Base-by-base conservation (phyloP, 148 eudicot genomes). In the Rhododendron molle region DNA sequence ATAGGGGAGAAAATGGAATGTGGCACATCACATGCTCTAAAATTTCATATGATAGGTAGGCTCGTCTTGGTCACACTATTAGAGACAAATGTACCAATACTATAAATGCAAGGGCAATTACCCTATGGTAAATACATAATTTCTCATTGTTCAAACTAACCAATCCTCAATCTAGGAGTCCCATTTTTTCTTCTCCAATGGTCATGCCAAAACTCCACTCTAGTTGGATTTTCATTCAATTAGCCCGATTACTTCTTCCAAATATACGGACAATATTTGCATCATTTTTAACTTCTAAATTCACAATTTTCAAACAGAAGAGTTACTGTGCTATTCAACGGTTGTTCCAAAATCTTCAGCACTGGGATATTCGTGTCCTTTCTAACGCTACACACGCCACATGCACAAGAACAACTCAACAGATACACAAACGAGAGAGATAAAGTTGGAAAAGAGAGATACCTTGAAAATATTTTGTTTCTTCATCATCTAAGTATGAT, bases 381-480 rank as follows among this genome's bases (percentile, higher is more conserved):
- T 67, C 32, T 26, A 11, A 67, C 5, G 3, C 76, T 30, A 30
- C 38, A 71, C 38, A 30, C 7, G 6, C 38, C 20, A 71, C 15
- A 71, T 71, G 76, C 76, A 30, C 76, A 71, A 71, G 16, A 30
- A 15, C 76, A 30, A 15, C 76, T 71, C 40, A 30, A 30, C 40
- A 14, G 38, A 30, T 32, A 30, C 76, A 30, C 20, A 30, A 26
- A 67, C 67, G 74, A 65, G 78, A 81, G 84, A 78, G 46, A 62
- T 28, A 30, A 30, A 30, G 20, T 4, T 30, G 76, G 40, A 47
- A 82, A 78, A 82, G 87, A 85, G 80, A 82, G 79, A 81, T 13
- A 88, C 89, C 89, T 81, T 30, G 32, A 83, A 77, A 67, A 67
- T 77, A 34, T 60, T 76, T 20, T 60, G 43, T 34, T 60, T 36